phyloP scores from a whole-genome alignment of 2,329 filamentous ascomycete genomes.

The Aspergillus pseudoterreus region DNA sequence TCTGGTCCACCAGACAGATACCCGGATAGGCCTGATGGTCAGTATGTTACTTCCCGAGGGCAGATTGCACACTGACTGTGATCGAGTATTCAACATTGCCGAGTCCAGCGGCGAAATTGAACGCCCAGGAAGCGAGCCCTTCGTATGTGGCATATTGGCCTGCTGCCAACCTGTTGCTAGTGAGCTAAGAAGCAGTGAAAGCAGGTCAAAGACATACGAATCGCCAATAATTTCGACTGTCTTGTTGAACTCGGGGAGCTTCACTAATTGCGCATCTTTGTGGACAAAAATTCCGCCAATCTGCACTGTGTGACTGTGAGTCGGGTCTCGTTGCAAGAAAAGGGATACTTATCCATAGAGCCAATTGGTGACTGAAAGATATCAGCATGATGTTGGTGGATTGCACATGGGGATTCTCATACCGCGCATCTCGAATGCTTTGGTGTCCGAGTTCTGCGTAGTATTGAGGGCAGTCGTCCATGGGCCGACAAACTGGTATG shows the following conservation, averaged over 20 bases:
- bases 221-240: conserved; percentile 46
- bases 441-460: conserved; percentile 42
- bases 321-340: not conserved
- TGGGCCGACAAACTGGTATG: conserved; percentile 50
- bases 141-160: conserved; percentile 59
- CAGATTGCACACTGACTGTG: conserved; percentile 31
- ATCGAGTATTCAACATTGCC: conserved; percentile 58
- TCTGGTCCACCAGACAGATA: conserved; percentile 54
- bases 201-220: conserved; percentile 27
- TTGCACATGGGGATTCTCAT: not conserved
- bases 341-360: conserved; percentile 46
- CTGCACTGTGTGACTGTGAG: conserved; percentile 45
- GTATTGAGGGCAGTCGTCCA: conserved; percentile 44
- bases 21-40: conserved; percentile 46
- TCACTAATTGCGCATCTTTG: conserved; percentile 44
- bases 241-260: conserved; percentile 32
- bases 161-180: conserved; percentile 47
- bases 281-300: conserved; percentile 52
- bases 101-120: conserved; percentile 53
- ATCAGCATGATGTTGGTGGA: not conserved
- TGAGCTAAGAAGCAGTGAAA: conserved; percentile 29
- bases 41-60: not conserved
- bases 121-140: conserved; percentile 54
- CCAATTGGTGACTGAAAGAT: conserved; percentile 55
- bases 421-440: conserved; percentile 53